Conservation (phyloP, 352 stramenopile genomes). For the Aphanomyces astaci region DNA sequence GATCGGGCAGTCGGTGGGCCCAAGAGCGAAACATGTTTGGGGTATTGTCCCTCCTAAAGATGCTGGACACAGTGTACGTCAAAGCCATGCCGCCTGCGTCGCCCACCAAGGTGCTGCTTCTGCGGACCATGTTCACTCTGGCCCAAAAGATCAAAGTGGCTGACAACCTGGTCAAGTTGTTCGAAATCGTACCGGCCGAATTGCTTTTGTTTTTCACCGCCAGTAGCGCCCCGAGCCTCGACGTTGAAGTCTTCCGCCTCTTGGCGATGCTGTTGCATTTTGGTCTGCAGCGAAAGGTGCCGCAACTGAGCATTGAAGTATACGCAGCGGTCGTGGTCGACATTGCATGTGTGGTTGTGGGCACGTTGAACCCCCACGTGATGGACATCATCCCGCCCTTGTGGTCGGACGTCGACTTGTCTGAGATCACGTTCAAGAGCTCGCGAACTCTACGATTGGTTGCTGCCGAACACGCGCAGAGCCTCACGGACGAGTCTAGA, state of each 20-base stretch:
- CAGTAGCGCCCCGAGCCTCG: neutral
- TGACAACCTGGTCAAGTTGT: conserved; percentile 16
- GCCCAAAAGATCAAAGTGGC: conserved; percentile 15
- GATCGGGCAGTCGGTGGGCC: conserved; percentile 9
- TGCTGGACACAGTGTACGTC: conserved; percentile 4
- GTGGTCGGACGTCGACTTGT: conserved; percentile 10
- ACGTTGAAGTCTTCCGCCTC: conserved; percentile 12
- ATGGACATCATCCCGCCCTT: conserved; percentile 15
- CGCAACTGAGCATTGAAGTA: neutral
- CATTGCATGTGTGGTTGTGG: conserved; percentile 4
- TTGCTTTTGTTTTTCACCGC: neutral
- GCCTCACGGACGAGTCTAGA: neutral
- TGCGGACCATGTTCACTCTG: conserved; percentile 4
- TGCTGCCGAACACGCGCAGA: neutral
- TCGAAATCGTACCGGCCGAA: conserved; percentile 9
- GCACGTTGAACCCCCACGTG: neutral
- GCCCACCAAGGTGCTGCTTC: neutral
- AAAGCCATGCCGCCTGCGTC: neutral
- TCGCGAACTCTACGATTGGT: neutral
- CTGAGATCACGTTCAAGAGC: conserved; percentile 2
- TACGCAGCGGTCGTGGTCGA: neutral
- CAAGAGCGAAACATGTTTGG: conserved; percentile 18
- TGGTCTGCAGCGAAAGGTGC: conserved; percentile 16
- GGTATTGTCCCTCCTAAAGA: conserved; percentile 2
- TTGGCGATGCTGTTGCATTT: conserved; percentile 6